These are phyloP conservation scores for Adansonia rubrostipa DNA, from an alignment of 441 rosid genomes.

Conservation along the genomic window DNA sequence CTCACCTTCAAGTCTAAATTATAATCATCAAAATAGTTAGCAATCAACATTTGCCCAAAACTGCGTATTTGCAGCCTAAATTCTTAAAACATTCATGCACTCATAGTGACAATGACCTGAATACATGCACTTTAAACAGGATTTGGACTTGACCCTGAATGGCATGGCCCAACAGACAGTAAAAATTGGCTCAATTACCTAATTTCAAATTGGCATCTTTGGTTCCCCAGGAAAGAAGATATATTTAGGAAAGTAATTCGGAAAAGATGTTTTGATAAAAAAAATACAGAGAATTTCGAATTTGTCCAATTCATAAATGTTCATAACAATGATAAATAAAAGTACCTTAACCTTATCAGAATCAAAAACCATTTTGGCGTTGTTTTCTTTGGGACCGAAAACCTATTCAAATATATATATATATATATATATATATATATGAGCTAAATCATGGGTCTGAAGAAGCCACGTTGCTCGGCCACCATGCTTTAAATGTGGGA, in stretches of 20 bases:
- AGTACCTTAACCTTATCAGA: background rate
- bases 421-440: too few relatives aligned
- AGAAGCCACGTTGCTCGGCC: constrained; percentile 28
- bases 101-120: background rate
- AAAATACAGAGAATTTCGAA: background rate
- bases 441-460: constrained; percentile 15
- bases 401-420: too few relatives aligned
- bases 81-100: background rate
- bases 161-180: background rate
- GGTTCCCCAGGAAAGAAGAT: background rate
- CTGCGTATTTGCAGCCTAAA: background rate
- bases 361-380: background rate
- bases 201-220: background rate
- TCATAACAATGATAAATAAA: background rate
- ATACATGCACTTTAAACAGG: background rate
- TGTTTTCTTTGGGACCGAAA: too few relatives aligned
- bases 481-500: background rate
- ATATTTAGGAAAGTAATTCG: background rate
- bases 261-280: background rate
- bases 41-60: background rate
- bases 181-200: background rate
- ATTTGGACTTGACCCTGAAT: background rate
- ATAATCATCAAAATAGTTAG: background rate
- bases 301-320: background rate
- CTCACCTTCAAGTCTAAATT: background rate